Evolutionary conservation across 2,329 filamentous ascomycete species (phyloP), one percentile per base, ranked within the genome.

Genomic region (Pyrenochaeta sp.): DNA sequence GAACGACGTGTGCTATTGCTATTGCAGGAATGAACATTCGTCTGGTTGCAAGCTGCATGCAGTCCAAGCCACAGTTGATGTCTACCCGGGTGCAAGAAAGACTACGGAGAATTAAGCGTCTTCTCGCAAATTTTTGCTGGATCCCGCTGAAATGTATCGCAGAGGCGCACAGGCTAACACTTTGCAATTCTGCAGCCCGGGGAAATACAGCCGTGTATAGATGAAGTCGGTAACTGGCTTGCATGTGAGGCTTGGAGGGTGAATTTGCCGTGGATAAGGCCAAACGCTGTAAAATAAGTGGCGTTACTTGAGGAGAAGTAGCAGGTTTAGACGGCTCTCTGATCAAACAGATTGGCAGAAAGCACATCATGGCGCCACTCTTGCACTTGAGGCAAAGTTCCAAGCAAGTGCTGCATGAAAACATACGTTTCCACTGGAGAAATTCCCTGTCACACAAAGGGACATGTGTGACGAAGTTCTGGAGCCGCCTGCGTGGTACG

Each of bases 391-490:
- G 11, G 14, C 27, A 15, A 20, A 50, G 9, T 9, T 27, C 23
- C 23, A 27, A 51, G 45, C 46, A 46, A 51, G 53, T 32, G 17
- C 49, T 21, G 49, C 33, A 54, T 51, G 35, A 41, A 35, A 15
- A 37, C 37, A 20, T 33, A 23, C 44, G 33, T 33, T 31, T 41
- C 43, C 35, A 39, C 33, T 49, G 40, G 21, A 51, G 31, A 45
- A 27, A 14, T 37, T 43, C 44, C 36, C 21, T 21, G 45, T 53
- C 29, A 10, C 37, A 49, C 41, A 48, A 36, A 32, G 41, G 37
- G 43, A 32, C 32, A 45, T 46, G 49, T 30, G 40, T 41, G 40
- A 51, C 56, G 44, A 60, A 21, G 54, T 36, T 53, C 61, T 64
- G 35, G 60, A 61, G 39, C 54, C 17, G 45, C 30, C 56, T 29